Evolutionary conservation across 1,139 yeast species (phyloP).

Genomic region (Taphrina deformans): DNA sequence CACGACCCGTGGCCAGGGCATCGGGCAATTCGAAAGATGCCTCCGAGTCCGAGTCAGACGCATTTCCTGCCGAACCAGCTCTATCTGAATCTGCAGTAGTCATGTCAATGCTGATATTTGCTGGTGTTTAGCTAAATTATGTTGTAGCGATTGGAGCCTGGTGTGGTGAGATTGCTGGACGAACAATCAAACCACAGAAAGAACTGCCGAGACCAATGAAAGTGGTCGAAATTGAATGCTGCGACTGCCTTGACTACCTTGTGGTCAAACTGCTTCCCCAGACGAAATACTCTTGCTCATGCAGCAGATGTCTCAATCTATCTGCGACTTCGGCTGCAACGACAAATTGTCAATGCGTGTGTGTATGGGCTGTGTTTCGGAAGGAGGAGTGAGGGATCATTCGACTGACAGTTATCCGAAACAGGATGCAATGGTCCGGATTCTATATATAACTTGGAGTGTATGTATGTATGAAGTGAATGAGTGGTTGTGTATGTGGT

Average conservation of each 20-base stretch:
- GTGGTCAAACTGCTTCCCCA: not conserved
- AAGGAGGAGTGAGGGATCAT: not conserved
- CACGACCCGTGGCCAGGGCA: conserved; percentile 40
- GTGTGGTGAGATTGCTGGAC: not conserved
- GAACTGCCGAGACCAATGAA: not conserved
- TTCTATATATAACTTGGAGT: not conserved
- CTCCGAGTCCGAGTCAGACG: not conserved
- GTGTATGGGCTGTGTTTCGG: not conserved
- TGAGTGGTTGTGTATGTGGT: not conserved
- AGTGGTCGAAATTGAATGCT: not conserved
- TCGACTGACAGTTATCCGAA: not conserved
- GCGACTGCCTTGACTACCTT: not conserved
- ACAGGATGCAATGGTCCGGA: not conserved
- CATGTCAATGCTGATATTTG: not conserved
- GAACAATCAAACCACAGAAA: not conserved
- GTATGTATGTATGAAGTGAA: no score
- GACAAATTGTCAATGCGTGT: not conserved
- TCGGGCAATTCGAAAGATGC: conserved; percentile 37
- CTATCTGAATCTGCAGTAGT: not conserved
- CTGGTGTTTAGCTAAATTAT: not conserved
- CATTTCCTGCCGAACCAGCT: conserved; percentile 8
- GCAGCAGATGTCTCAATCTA: not conserved
- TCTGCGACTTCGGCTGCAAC: not conserved
- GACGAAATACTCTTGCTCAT: not conserved
- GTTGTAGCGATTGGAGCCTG: not conserved